A percentile compares a stretch with the other conserved stretches of the same genome.
phyloP scores from a whole-genome alignment of 805 yeast genomes.

The Brettanomyces bruxellensis region DNA sequence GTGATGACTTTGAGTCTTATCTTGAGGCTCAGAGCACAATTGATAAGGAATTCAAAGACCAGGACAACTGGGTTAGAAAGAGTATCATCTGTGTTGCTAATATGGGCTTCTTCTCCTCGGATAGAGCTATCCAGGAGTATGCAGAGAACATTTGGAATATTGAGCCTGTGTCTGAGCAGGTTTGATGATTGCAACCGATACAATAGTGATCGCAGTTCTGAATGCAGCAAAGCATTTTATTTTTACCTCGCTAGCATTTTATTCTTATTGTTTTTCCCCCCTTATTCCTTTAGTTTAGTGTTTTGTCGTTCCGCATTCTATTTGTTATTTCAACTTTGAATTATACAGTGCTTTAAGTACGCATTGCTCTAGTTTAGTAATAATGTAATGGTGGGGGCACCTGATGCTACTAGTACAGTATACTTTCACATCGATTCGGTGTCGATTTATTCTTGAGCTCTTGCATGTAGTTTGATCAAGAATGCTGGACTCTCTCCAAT shows the following conservation, averaged over 20 bases:
- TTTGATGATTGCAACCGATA: background rate
- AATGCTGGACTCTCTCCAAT: too few relatives aligned
- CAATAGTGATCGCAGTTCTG: background rate
- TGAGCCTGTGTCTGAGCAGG: conserved; percentile 45
- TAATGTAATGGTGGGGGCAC: too few relatives aligned
- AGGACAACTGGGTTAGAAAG: conserved; percentile 70
- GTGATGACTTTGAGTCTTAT: conserved; percentile 84
- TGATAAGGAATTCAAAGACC: conserved; percentile 57
- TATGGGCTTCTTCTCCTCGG: conserved; percentile 89
- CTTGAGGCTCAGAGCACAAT: conserved; percentile 71
- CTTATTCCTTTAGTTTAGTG: too few relatives aligned
- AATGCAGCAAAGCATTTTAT: background rate
- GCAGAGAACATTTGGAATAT: conserved; percentile 91
- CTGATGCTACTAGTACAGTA: too few relatives aligned
- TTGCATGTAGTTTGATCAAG: too few relatives aligned
- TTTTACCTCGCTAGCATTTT: background rate
- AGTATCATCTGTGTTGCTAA: conserved; percentile 75
- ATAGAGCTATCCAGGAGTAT: conserved; percentile 84
- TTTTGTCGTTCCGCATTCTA: too few relatives aligned
- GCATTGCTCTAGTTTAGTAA: too few relatives aligned
- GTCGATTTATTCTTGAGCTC: too few relatives aligned
- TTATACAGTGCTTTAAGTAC: too few relatives aligned
- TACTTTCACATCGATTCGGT: too few relatives aligned
- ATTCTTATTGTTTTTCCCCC: too few relatives aligned
- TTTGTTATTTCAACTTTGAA: too few relatives aligned